Base-by-base conservation (phyloP, 176 grass and related monocot species). In the Secale cereale region DNA sequence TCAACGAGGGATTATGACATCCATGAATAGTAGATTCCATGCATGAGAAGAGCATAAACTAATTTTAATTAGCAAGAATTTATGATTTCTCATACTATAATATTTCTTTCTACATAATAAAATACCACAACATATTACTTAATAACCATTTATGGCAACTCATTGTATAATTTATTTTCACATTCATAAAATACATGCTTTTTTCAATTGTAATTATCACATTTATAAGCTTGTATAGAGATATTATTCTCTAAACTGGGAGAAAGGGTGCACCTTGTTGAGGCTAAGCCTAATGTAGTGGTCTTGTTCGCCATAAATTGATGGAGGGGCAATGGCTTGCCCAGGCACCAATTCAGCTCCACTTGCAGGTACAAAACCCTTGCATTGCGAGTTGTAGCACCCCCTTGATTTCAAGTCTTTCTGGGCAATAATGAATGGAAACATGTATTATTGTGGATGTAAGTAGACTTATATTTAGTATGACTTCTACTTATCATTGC, bases 331-430 rank as follows among this genome's bases (percentile, higher is more conserved):
- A 41, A 90, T 28, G 0, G 77, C 78, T 86, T 90, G 83, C 11
- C 83, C 88, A 14, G 88, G 83, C n/a, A 29, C 6, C 60, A 90
- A 84, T 22, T 71, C 56, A 15, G 69, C 48, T n/a, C 59, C 69
- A 48, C 33, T 76, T n/a, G 83, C 78, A 25, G 75, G 54, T 2
- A 90, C 83, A 82, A 90, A 90, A 43, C 88, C 88, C 2, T 31
- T 25, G 20, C 88, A 90, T 25, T 52, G 11, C 3, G 77, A 10
- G 56, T 90, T 86, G 61, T 70, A 86, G 60, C 78, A 86, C 5
- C 78, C 83, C 10, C 9, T 9, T 14, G 67, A 25, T 35, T 22
- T 17, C 10, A 19, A 65, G 33, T 71, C 82, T 31, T 65, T 78
- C 76, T 77, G 33, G 75, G 56, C 50, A 64, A 25, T 65, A 23